These are phyloP conservation scores for Asterophora lycoperdoides DNA, from an alignment of 768 basidiomycete species.

Conservation along the genomic window DNA sequence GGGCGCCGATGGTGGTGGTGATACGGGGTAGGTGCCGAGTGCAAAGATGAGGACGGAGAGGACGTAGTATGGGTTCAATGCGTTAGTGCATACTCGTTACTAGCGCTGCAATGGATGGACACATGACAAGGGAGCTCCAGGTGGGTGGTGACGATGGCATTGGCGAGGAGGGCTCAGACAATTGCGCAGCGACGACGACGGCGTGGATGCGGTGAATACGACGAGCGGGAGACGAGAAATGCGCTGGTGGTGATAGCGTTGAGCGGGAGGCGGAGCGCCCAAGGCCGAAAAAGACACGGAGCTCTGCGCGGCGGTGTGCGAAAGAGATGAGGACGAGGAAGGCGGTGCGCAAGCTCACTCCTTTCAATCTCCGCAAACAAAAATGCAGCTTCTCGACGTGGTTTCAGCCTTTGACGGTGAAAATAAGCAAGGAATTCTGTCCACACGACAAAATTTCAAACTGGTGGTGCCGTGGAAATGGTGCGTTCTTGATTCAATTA, in stretches of 20 bases:
- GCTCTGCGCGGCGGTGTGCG: constrained; percentile 60
- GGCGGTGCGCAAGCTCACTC: constrained; percentile 66
- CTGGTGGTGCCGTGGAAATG: too few species aligned
- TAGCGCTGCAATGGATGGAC: too few species aligned
- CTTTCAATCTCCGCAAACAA: too few species aligned
- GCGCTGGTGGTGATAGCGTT: constrained; percentile 81
- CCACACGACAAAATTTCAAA: too few species aligned
- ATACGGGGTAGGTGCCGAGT: constrained; percentile 74
- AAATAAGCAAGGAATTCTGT: too few species aligned
- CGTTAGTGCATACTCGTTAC: too few species aligned
- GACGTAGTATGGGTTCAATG: constrained; percentile 59
- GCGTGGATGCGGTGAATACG: constrained; percentile 71
- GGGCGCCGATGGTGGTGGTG: constrained; percentile 52
- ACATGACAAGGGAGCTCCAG: constrained; percentile 58
- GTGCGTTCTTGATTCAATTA: too few species aligned
- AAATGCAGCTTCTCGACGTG: too few species aligned
- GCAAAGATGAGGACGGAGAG: constrained; percentile 58
- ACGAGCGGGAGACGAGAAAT: constrained; percentile 64
- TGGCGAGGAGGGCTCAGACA: constrained; percentile 77
- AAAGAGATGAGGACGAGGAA: constrained; percentile 56
- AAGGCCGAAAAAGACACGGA: constrained; percentile 63
- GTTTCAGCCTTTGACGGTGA: too few species aligned
- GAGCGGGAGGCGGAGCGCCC: constrained; percentile 68
- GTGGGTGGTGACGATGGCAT: constrained; percentile 82
- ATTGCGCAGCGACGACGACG: constrained; percentile 67